Evolutionary conservation across 2,329 filamentous ascomycete species (phyloP).

Genomic region (Fulvia fulva): DNA sequence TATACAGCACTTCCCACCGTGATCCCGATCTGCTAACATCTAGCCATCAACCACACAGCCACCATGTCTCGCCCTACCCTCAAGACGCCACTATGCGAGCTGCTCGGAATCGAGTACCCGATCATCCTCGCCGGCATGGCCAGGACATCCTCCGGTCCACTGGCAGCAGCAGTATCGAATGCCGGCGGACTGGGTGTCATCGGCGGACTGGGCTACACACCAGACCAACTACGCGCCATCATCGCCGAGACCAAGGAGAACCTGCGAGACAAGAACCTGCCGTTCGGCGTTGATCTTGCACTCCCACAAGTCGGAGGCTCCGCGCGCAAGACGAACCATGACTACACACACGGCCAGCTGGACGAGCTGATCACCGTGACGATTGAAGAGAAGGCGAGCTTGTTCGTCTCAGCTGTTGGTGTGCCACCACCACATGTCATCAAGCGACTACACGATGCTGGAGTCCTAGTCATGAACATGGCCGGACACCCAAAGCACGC

Average conservation of each 20-base stretch:
- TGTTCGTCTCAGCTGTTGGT: slow-evolving; percentile 87
- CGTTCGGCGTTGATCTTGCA: slow-evolving; percentile 88
- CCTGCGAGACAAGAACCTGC: slow-evolving; percentile 62
- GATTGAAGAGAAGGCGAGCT: slow-evolving; percentile 73
- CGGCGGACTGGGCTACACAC: slow-evolving; percentile 64
- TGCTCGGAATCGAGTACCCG: slow-evolving; percentile 81
- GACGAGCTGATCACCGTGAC: slow-evolving; percentile 84
- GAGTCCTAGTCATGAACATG: slow-evolving; percentile 94
- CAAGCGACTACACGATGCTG: slow-evolving; percentile 70
- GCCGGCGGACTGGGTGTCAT: slow-evolving; percentile 72
- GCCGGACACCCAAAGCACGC: slow-evolving; percentile 90
- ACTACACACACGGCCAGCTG: slow-evolving; percentile 86
- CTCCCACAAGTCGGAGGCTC: slow-evolving; percentile 81
- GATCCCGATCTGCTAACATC: not conserved
- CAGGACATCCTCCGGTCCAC: slow-evolving; percentile 69
- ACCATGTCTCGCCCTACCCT: slow-evolving; percentile 47
- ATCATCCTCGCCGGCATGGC: slow-evolving; percentile 95
- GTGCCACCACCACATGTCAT: slow-evolving; percentile 74
- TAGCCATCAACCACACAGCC: not conserved
- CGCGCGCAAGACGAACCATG: slow-evolving; percentile 88
- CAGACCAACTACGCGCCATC: slow-evolving; percentile 70
- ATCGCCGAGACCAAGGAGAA: slow-evolving; percentile 80
- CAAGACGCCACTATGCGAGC: slow-evolving; percentile 70
- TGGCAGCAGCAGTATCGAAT: slow-evolving; percentile 84
- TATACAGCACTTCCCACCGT: not conserved